phyloP scores from a whole-genome alignment of 352 stramenopile genomes.

The Globisporangium heterothallicum region DNA sequence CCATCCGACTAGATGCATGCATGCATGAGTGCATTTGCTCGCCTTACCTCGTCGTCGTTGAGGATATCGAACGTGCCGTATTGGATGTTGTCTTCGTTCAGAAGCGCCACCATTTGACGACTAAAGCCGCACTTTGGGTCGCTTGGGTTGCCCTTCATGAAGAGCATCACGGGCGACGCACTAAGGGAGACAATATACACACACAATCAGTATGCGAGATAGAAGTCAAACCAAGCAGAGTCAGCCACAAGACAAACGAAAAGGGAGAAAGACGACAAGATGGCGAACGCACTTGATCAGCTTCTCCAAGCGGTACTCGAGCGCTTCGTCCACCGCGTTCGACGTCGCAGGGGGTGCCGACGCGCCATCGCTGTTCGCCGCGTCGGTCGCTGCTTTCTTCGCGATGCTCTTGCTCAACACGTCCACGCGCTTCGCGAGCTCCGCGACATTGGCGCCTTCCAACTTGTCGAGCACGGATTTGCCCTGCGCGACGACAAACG shows the following conservation, averaged over 20 bases:
- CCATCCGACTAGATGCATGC: neutral
- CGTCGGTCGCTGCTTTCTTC: conserved; percentile 37
- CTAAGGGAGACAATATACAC: conserved; percentile 15
- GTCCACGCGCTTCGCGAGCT: conserved; percentile 81
- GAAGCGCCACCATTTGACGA: conserved; percentile 89
- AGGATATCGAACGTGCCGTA: conserved; percentile 98
- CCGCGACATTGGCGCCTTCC: conserved; percentile 76
- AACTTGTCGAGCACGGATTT: conserved; percentile 76
- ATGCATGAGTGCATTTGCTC: neutral
- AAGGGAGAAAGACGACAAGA: neutral
- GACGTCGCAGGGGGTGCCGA: conserved; percentile 12
- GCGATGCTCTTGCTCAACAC: conserved; percentile 78
- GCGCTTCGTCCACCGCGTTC: conserved; percentile 49
- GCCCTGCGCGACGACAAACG: conserved; percentile 87
- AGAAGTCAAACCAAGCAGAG: neutral
- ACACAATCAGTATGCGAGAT: neutral
- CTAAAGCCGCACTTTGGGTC: conserved; percentile 96
- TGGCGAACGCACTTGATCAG: conserved; percentile 49
- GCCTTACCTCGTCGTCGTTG: conserved; percentile 87
- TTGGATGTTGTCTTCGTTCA: conserved; percentile 90
- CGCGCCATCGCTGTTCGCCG: conserved; percentile 13
- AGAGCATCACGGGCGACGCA: conserved; percentile 94
- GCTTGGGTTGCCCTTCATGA: conserved; percentile 98
- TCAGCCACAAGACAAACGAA: neutral
- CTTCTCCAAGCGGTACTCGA: conserved; percentile 77